These are phyloP conservation scores for Metschnikowia chrysomelidarum DNA, from an alignment of 805 yeast species.

Conservation along the genomic window DNA sequence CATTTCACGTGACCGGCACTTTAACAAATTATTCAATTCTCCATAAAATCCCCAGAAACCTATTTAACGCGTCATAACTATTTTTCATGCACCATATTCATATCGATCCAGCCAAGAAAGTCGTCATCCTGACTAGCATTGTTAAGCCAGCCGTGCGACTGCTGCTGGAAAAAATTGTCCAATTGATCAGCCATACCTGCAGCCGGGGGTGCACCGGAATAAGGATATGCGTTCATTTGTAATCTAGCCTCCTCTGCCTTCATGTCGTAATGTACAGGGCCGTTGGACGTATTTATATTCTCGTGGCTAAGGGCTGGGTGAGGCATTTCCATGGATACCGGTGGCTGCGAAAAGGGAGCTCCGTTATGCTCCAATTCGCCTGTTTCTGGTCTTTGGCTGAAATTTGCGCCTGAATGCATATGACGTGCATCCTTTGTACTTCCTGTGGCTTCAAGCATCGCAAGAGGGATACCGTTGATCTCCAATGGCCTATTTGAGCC, in stretches of 20 bases:
- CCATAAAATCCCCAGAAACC: too few species aligned
- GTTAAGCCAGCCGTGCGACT: slow-evolving; percentile 83
- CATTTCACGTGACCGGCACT: slow-evolving; percentile 9
- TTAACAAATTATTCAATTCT: too few species aligned
- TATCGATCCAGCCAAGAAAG: slow-evolving; percentile 91
- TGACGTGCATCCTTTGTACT: slow-evolving; percentile 40
- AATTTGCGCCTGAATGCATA: slow-evolving; percentile 1
- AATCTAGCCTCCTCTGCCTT: slow-evolving; percentile 9
- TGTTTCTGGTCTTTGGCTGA: not conserved
- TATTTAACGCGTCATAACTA: slow-evolving; percentile 4
- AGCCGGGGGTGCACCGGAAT: slow-evolving; percentile 6
- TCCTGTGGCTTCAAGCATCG: slow-evolving; percentile 80
- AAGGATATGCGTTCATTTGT: slow-evolving; percentile 9
- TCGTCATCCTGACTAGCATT: slow-evolving; percentile 68
- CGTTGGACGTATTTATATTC: not conserved
- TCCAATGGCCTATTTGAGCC: slow-evolving; percentile 54
- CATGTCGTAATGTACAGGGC: slow-evolving; percentile 6
- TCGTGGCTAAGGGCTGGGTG: slow-evolving; percentile 1
- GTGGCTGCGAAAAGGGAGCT: slow-evolving; percentile 1
- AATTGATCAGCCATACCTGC: slow-evolving; percentile 33
- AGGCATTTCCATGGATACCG: slow-evolving; percentile 2
- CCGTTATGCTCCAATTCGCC: slow-evolving; percentile 1
- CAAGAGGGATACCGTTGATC: slow-evolving; percentile 66
- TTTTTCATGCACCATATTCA: slow-evolving; percentile 39
- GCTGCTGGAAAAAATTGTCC: slow-evolving; percentile 72